These are phyloP conservation scores for Hirsutella thompsonii DNA, from an alignment of 2,329 filamentous ascomycete genomes.

Conservation along the genomic window DNA sequence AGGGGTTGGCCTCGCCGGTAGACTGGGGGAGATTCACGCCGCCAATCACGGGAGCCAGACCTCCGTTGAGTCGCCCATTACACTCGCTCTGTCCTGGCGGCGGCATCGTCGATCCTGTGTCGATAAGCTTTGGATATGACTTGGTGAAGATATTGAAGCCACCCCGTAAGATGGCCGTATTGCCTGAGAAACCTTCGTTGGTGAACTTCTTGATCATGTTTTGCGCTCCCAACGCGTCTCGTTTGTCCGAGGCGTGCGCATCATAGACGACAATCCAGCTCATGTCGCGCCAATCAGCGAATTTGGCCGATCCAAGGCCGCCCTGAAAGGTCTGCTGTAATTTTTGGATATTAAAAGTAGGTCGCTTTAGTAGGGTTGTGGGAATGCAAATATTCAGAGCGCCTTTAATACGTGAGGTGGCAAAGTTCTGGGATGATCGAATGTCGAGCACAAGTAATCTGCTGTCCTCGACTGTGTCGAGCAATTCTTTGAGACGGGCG, in stretches of 20 bases:
- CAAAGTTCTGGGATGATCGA: conserved; percentile 73
- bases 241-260: conserved; percentile 58
- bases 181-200: conserved; percentile 67
- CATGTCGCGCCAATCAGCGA: conserved; percentile 62
- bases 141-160: conserved; percentile 67
- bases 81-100: conserved; percentile 4
- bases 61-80: conserved; percentile 20
- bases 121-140: conserved; percentile 52
- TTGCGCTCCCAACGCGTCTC: conserved; percentile 66
- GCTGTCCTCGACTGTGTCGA: conserved; percentile 27
- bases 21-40: conserved; percentile 70
- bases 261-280: conserved; percentile 83
- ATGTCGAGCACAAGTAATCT: conserved; percentile 67
- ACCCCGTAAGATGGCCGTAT: conserved; percentile 62
- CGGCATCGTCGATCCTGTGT: conserved; percentile 28
- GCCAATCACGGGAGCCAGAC: conserved; percentile 63
- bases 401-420: conserved; percentile 59
- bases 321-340: conserved; percentile 75
- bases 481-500: conserved; percentile 40
- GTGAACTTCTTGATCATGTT: conserved; percentile 93
- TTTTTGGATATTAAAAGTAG: conserved; percentile 81
- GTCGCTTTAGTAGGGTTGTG: conserved; percentile 80
- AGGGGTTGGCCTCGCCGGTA: conserved; percentile 64
- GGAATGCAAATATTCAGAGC: conserved; percentile 90
- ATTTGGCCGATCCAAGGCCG: conserved; percentile 54